phyloP scores from a whole-genome alignment of 495 filamentous ascomycete genomes.

The Neurospora africana region DNA sequence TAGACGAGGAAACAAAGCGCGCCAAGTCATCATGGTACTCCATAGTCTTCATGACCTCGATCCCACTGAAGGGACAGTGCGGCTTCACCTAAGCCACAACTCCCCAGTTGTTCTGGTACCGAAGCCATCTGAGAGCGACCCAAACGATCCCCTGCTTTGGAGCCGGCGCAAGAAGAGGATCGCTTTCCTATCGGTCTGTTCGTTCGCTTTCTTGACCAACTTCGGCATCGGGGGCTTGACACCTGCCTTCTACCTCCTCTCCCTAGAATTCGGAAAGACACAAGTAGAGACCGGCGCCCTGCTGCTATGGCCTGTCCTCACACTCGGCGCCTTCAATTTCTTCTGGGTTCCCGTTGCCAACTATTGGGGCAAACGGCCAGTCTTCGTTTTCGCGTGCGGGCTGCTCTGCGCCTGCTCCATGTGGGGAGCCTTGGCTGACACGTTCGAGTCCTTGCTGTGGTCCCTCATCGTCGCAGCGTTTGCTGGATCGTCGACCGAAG shows the following conservation, averaged over 20 bases:
- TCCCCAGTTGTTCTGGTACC: constrained; percentile 24
- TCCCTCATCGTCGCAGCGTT: constrained; percentile 29
- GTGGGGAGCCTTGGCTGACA: constrained; percentile 20
- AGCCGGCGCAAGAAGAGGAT: constrained; percentile 22
- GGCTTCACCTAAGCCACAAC: constrained; percentile 11
- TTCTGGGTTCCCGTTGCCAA: constrained; percentile 46
- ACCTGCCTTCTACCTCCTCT: constrained; percentile 21
- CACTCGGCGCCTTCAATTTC: constrained; percentile 35
- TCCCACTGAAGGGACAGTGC: constrained; percentile 20
- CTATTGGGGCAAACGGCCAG: constrained; percentile 45
- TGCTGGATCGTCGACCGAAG: constrained; percentile 25
- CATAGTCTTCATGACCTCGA: constrained; percentile 24
- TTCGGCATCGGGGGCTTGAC: constrained; percentile 25
- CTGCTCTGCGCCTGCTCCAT: constrained; percentile 25
- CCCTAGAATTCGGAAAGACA: constrained; percentile 19
- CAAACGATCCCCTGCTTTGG: constrained; percentile 29
- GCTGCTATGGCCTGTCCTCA: constrained; percentile 24
- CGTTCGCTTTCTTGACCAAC: constrained; percentile 33
- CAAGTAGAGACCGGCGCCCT: constrained; percentile 16
- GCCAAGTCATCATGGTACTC: constrained; percentile 12
- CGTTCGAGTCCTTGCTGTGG: constrained; percentile 24
- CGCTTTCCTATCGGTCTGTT: constrained; percentile 22
- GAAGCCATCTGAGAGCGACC: constrained; percentile 20
- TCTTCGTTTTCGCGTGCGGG: constrained; percentile 34
- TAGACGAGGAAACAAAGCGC: background rate